These are phyloP conservation scores for Penicillium expansum DNA, from an alignment of 2,329 filamentous ascomycete species.

Conservation along the genomic window DNA sequence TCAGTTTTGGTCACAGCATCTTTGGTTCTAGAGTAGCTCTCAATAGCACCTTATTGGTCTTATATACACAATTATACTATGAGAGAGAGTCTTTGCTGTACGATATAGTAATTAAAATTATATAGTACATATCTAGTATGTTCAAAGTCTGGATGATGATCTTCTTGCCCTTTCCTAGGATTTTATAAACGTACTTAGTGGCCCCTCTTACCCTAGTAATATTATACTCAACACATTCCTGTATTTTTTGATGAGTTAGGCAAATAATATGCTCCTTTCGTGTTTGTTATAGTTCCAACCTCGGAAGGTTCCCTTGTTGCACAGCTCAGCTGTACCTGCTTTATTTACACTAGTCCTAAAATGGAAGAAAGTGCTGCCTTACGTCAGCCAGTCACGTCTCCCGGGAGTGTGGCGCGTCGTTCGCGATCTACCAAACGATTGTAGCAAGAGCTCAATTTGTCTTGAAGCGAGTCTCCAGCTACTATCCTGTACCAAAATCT, in stretches of 20 bases:
- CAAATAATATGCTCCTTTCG: background rate
- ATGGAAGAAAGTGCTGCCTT: conserved; percentile 13
- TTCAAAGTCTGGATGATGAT: background rate
- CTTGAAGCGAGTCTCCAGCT: background rate
- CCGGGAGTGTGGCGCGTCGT: conserved; percentile 15
- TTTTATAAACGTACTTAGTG: background rate
- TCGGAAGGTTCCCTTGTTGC: too few relatives aligned
- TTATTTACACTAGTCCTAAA: conserved; percentile 17
- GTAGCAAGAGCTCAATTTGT: background rate
- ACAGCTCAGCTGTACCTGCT: too few relatives aligned
- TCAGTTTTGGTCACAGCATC: background rate
- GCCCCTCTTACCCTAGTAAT: background rate
- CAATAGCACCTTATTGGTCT: background rate
- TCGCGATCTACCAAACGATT: background rate
- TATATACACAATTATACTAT: background rate
- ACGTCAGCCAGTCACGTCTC: conserved; percentile 28
- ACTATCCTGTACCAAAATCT: background rate
- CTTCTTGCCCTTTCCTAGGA: background rate
- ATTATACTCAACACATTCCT: background rate
- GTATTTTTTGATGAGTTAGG: background rate
- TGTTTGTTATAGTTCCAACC: background rate
- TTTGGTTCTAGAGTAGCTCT: background rate
- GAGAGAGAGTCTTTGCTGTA: background rate
- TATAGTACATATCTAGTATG: background rate
- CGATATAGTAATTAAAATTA: background rate